Base-by-base conservation (phyloP, 345 rosid species). In the Aquilaria sinensis region DNA sequence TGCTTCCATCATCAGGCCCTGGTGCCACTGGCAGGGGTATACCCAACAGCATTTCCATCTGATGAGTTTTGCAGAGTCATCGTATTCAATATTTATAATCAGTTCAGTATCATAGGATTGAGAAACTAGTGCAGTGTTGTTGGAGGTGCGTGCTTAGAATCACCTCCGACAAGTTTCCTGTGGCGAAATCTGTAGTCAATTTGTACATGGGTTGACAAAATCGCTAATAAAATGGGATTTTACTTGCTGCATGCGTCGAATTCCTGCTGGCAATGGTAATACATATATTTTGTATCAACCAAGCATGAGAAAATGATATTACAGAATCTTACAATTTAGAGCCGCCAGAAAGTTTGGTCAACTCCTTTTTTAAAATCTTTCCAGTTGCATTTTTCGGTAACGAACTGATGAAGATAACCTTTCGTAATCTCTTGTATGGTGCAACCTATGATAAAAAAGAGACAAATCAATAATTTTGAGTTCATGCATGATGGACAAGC, bases 21-120 rank as follows among this genome's bases (percentile, higher is more conserved):
- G 97, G 98, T 31, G 98, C 90, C 52, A 93, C 96, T 0, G 96
- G 94, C 62, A 85, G 97, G 55, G 97, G 98, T 65, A 88, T 93
- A 65, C 98, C 97, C 4, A 93, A 93, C 61, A 88, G 98, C 79
- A 72, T 93, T 61, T 93, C 98, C 6, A 94, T 94, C 37, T 90
- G 70, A 78, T 56, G 43, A 37, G 43, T 37, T 37, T 37, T 4
- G 8, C 43, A 37, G 43, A 37, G 8, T 37, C 1, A 37, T 4
- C 8, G 43, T 37, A 37, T 37, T 23, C 23, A 23, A 9, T 37
- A 37, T 37, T 9, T 3, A 37, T 37, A 37, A 37, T 37, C 43
- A 37, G 43, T 5, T 9, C 8, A 5, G 43, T 37, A 9, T 37
- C 8, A 37, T 37, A 37, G 43, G 7, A 5, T 5, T 37, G 5